Evolutionary conservation across 257 asterid genomes (phyloP), one percentile per base, ranked within the genome.

Genomic region (Perilla frutescens): DNA sequence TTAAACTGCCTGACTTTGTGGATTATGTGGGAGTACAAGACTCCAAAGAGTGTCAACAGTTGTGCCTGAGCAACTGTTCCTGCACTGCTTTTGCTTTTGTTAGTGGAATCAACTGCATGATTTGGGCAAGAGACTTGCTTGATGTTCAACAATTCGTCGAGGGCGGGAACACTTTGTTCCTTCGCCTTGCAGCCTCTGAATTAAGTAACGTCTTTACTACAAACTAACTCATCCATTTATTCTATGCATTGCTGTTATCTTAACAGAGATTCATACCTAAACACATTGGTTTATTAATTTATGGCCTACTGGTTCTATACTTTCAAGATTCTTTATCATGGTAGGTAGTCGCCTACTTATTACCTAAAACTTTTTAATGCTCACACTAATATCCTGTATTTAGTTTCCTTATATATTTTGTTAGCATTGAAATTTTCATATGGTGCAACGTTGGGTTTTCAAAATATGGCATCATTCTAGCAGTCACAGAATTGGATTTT

Each of bases 1-100:
- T 87, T 11, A 93, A 93, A 39, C 64, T 93, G 87, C 98, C 98
- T 0, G 98, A 93, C 70, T 85, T 80, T 34, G 80, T 88, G 60
- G 86, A 81, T 62, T 66, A 61, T 56, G 81, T 70, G 31, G 86
- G 84, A 26, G 0, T 68, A 2, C 78, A 83, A 39, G 62, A 8
- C 63, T 34, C 1, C 26, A 6, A 62, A 1, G 88, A 55, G 7
- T 93, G 98, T 64, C 39, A 53, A 67, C 70, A 45, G 1, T 9
- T 37, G 78, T 93, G 98, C 67, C 51, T 82, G 79, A 55, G 10
- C 55, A 87, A 87, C 71, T 93, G 98, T 68, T 87, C 93, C 0
- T 93, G 98, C 74, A 72, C 74, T 8, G 97, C 90, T 0, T 93
- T 76, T 67, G 87, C 97, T 31, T 78, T 31, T 80, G 89, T 85